A percentile compares a stretch with the other conserved stretches of the same genome.
These are phyloP conservation scores for Alternaria consortialis DNA, from an alignment of 2,329 filamentous ascomycete species.

Conservation along the genomic window DNA sequence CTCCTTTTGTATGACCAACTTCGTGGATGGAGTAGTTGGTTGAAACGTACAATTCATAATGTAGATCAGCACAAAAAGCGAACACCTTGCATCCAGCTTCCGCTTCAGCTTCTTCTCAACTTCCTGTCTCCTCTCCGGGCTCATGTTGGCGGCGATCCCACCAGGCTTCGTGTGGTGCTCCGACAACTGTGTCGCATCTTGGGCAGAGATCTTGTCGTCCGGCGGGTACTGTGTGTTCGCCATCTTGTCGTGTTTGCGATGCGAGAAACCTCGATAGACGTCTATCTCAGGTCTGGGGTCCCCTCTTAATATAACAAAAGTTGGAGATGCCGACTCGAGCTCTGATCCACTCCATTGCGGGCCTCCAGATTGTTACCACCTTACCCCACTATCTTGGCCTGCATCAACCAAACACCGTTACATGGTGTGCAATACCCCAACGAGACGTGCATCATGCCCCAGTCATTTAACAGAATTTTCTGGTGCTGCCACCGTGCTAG, in stretches of 20 bases:
- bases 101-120: constrained; percentile 49
- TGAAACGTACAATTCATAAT: constrained; percentile 46
- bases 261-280: background rate
- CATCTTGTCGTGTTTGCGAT: constrained; percentile 7
- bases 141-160: constrained; percentile 36
- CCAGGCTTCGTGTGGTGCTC: constrained; percentile 18
- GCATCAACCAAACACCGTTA: constrained; percentile 9
- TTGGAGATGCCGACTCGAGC: constrained; percentile 1
- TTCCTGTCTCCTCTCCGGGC: constrained; percentile 37
- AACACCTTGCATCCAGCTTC: constrained; percentile 46
- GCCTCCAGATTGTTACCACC: constrained; percentile 11
- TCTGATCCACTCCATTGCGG: constrained; percentile 3
- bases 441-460: background rate
- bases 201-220: constrained; percentile 14
- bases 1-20: background rate
- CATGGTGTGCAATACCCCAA: constrained; percentile 4
- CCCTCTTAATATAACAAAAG: constrained; percentile 11
- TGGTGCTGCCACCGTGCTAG: background rate
- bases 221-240: constrained; percentile 13
- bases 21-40: background rate
- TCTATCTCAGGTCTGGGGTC: background rate
- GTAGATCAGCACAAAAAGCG: constrained; percentile 48
- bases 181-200: constrained; percentile 12
- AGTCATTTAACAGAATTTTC: background rate
- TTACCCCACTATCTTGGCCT: constrained; percentile 13